Conservation (phyloP, 2,329 filamentous ascomycete genomes). For the Phialophora macrospora region DNA sequence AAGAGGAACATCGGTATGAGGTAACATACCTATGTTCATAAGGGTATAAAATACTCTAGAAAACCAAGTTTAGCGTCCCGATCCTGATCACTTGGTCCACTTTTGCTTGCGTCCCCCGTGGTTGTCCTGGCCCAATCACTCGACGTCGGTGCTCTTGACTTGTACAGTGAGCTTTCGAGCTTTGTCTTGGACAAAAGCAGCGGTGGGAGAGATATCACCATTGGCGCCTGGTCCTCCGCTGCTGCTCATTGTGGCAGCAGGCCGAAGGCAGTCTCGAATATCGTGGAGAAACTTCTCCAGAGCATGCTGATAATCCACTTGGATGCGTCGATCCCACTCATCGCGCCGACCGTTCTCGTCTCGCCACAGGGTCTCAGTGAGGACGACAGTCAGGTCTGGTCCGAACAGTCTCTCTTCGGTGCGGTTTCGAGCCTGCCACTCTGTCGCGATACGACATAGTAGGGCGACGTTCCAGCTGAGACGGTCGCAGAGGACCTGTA, state of each 20-base stretch:
- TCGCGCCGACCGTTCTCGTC: slow-evolving; percentile 4
- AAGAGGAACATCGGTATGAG: background rate
- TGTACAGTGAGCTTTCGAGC: background rate
- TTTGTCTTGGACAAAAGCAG: background rate
- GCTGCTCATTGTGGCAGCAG: background rate
- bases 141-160: background rate
- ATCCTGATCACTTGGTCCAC: background rate
- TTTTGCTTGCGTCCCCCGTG: background rate
- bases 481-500: slow-evolving; percentile 1
- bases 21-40: background rate
- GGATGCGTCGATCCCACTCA: slow-evolving; percentile 2
- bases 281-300: slow-evolving; percentile 1
- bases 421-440: slow-evolving; percentile 13
- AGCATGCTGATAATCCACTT: background rate
- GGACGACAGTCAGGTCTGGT: slow-evolving; percentile 7
- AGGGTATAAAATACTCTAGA: background rate
- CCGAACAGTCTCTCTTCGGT: slow-evolving; percentile 11
- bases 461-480: slow-evolving; percentile 4
- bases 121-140: background rate
- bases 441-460: background rate
- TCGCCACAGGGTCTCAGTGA: slow-evolving; percentile 5
- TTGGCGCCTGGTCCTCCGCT: background rate
- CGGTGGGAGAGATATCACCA: background rate
- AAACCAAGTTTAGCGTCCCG: background rate
- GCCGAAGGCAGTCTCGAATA: background rate